Conservation (phyloP, 768 basidiomycete genomes). For the Pleurotus platypus region DNA sequence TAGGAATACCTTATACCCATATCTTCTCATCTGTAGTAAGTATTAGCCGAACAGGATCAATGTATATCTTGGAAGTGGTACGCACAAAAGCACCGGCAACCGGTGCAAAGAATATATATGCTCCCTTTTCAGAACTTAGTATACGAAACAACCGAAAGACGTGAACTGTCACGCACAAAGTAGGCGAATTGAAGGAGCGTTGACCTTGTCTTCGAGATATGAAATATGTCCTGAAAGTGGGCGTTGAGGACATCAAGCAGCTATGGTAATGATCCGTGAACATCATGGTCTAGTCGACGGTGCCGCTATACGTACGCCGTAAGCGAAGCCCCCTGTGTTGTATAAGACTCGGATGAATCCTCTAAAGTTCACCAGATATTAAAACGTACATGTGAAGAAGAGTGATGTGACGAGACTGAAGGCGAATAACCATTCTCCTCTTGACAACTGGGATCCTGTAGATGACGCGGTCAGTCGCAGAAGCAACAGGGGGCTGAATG, state of each 20-base stretch:
- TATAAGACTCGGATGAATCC: no score
- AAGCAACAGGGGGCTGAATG: no score
- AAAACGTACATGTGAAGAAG: slow-evolving; percentile 64
- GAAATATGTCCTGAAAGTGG: slow-evolving; percentile 71
- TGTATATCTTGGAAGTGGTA: slow-evolving; percentile 8
- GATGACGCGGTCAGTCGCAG: neutral
- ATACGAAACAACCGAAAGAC: no score
- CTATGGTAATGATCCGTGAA: slow-evolving; percentile 23
- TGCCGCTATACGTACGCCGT: slow-evolving; percentile 40
- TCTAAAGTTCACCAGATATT: no score
- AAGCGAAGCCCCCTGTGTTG: slow-evolving; percentile 58
- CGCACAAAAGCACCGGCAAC: slow-evolving; percentile 55
- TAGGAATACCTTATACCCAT: slow-evolving; percentile 57
- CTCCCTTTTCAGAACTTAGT: slow-evolving; percentile 28
- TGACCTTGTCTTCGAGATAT: slow-evolving; percentile 65
- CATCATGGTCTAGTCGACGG: slow-evolving; percentile 15
- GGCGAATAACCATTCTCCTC: slow-evolving; percentile 48
- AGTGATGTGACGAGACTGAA: slow-evolving; percentile 70
- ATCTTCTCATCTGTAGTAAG: slow-evolving; percentile 46
- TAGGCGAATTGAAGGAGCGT: slow-evolving; percentile 75
- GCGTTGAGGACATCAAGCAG: slow-evolving; percentile 67
- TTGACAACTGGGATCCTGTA: slow-evolving; percentile 39
- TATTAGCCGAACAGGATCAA: neutral
- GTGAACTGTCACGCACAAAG: slow-evolving; percentile 25
- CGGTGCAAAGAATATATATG: slow-evolving; percentile 60